phyloP scores from a whole-genome alignment of 768 basidiomycete species.

The Piloderma croceum region DNA sequence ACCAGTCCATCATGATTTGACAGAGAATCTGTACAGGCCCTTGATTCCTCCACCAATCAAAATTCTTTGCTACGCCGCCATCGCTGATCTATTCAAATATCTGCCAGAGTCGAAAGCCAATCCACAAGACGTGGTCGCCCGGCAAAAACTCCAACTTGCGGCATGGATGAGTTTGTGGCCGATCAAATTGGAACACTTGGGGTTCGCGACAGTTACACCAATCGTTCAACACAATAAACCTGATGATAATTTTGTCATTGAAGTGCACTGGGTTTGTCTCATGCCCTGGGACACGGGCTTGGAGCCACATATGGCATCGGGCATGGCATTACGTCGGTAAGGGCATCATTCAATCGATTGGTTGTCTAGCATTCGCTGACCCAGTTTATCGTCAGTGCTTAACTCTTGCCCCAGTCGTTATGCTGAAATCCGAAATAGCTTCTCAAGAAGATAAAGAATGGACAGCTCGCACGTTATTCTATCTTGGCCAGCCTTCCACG shows the following conservation, averaged over 20 bases:
- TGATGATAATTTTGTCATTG: not conserved
- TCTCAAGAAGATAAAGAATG: slow-evolving; percentile 58
- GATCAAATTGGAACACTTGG: slow-evolving; percentile 47
- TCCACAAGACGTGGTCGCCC: slow-evolving; percentile 47
- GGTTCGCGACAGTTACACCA: slow-evolving; percentile 27
- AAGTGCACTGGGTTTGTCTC: slow-evolving; percentile 70
- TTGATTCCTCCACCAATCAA: slow-evolving; percentile 53
- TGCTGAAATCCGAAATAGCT: slow-evolving; percentile 50
- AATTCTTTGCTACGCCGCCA: slow-evolving; percentile 56
- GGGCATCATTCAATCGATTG: slow-evolving; percentile 20
- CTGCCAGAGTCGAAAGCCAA: slow-evolving; percentile 60
- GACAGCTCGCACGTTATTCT: slow-evolving; percentile 52
- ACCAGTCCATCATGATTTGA: slow-evolving; percentile 2
- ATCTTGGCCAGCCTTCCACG: slow-evolving; percentile 54
- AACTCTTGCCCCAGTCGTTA: slow-evolving; percentile 61
- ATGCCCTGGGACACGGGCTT: slow-evolving; percentile 67
- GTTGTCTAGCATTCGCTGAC: slow-evolving; percentile 1
- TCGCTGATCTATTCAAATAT: slow-evolving; percentile 70
- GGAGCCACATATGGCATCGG: slow-evolving; percentile 72
- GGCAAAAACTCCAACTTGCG: slow-evolving; percentile 67
- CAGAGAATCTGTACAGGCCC: slow-evolving; percentile 62
- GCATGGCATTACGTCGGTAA: slow-evolving; percentile 79
- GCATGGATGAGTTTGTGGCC: slow-evolving; percentile 83
- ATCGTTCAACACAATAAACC: not conserved
- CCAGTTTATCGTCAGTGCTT: slow-evolving; percentile 46